These are phyloP conservation scores for Lathyrus oleraceus DNA, from an alignment of 306 rosid species.

Conservation along the genomic window DNA sequence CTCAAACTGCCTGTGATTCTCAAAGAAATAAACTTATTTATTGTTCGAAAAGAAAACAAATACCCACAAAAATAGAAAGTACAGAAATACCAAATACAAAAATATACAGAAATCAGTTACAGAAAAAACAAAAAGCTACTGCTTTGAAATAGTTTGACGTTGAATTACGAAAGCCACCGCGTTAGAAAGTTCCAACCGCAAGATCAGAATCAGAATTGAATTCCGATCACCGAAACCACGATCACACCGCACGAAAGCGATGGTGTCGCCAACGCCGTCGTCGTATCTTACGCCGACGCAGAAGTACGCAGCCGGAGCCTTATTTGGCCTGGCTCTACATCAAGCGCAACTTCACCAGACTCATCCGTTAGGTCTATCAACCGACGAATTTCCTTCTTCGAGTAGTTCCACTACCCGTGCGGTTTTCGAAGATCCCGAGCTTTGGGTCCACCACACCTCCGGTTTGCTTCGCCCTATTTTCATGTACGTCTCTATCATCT, in stretches of 20 bases:
- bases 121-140: not conserved
- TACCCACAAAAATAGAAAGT: too few species aligned
- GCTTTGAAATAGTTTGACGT: not conserved
- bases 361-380: conserved; percentile 46
- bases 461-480: conserved; percentile 71
- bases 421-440: conserved; percentile 62
- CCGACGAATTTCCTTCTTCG: conserved; percentile 26
- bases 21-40: too few species aligned
- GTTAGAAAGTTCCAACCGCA: not conserved
- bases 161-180: not conserved
- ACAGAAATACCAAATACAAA: too few species aligned
- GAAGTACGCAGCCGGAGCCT: conserved; percentile 72
- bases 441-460: conserved; percentile 64
- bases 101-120: too few species aligned
- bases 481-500: conserved; percentile 41
- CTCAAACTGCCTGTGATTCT: too few species aligned
- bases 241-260: not conserved
- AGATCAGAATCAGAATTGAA: not conserved
- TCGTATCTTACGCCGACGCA: conserved; percentile 68
- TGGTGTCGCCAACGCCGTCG: conserved; percentile 25
- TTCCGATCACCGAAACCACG: conserved; percentile 2
- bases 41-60: too few species aligned
- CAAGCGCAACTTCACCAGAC: conserved; percentile 77
- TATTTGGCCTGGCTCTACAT: conserved; percentile 64
- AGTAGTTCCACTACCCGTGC: conserved; percentile 39